These are phyloP conservation scores for Pholiota adiposa DNA, from an alignment of 1,284 basidiomycete species.

Conservation along the genomic window DNA sequence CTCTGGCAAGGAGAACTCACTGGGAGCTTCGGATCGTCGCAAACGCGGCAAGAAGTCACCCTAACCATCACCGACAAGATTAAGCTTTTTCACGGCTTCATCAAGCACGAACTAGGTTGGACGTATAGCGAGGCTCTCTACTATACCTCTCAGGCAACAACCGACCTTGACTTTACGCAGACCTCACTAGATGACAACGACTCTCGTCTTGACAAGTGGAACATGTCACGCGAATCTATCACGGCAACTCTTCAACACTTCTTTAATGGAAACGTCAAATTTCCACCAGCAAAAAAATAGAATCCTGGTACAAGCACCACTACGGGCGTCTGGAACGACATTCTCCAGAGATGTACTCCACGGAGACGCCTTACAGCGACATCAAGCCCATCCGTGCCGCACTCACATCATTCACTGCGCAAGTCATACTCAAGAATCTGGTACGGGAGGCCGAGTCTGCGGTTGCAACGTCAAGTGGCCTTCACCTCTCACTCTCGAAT, in stretches of 20 bases:
- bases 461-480: slow-evolving; percentile 22
- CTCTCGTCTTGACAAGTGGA: no score
- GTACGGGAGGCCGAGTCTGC: slow-evolving; percentile 22
- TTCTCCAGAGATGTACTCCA: slow-evolving; percentile 22
- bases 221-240: slow-evolving; percentile 1
- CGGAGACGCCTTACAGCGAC: slow-evolving; percentile 11
- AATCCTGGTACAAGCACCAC: slow-evolving; percentile 21
- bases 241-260: slow-evolving; percentile 15
- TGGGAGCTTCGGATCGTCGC: no score
- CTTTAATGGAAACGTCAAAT: slow-evolving; percentile 14
- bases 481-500: slow-evolving; percentile 9
- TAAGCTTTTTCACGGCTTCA: slow-evolving; percentile 1
- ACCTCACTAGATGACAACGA: no score
- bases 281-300: slow-evolving; percentile 14
- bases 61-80: background rate
- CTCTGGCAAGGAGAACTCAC: no score
- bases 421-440: slow-evolving; percentile 21
- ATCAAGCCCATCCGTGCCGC: background rate
- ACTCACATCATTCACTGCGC: slow-evolving; percentile 3
- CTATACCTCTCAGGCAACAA: slow-evolving; percentile 2
- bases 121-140: background rate
- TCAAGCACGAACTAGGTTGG: background rate
- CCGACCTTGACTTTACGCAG: background rate
- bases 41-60: no score
- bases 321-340: slow-evolving; percentile 15